Evolutionary conservation across 2,329 filamentous ascomycete species (phyloP).

Genomic region (Penicillium griseofulvum): DNA sequence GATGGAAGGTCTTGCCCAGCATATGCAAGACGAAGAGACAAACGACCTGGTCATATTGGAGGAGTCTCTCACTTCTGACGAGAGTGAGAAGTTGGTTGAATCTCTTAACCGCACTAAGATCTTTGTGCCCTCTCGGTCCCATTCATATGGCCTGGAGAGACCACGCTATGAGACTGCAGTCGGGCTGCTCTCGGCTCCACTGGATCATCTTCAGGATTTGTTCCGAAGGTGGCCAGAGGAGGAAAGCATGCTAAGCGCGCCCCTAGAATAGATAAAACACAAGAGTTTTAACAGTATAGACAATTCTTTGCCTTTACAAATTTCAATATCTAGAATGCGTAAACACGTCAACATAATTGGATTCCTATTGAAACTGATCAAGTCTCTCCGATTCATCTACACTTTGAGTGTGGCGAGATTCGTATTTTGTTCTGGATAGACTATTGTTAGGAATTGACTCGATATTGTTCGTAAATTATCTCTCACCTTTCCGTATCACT

Average conservation of each 20-base stretch:
- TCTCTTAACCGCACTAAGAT: slow-evolving; percentile 54
- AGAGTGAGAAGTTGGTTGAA: slow-evolving; percentile 40
- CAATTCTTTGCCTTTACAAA: background rate
- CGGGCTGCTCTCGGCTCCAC: slow-evolving; percentile 55
- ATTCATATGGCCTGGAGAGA: slow-evolving; percentile 51
- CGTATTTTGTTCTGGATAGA: slow-evolving; percentile 14
- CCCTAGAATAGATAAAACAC: slow-evolving; percentile 3
- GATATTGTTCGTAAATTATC: background rate
- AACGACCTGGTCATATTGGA: slow-evolving; percentile 53
- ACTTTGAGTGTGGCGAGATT: slow-evolving; percentile 11
- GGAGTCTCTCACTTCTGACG: slow-evolving; percentile 34
- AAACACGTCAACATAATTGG: background rate
- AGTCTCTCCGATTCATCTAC: background rate
- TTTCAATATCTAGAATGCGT: background rate
- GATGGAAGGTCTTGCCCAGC: slow-evolving; percentile 45
- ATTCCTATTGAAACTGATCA: background rate
- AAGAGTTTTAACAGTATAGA: background rate
- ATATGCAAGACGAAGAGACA: slow-evolving; percentile 53
- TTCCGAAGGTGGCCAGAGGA: slow-evolving; percentile 54
- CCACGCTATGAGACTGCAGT: slow-evolving; percentile 57
- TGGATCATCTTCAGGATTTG: slow-evolving; percentile 56
- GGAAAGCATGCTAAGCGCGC: slow-evolving; percentile 1
- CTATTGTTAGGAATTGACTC: background rate
- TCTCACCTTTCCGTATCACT: slow-evolving; percentile 21
- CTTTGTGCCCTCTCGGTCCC: slow-evolving; percentile 53